Conservation (phyloP, 2,329 filamentous ascomycete genomes). For the Ceratocystis cubensis region DNA sequence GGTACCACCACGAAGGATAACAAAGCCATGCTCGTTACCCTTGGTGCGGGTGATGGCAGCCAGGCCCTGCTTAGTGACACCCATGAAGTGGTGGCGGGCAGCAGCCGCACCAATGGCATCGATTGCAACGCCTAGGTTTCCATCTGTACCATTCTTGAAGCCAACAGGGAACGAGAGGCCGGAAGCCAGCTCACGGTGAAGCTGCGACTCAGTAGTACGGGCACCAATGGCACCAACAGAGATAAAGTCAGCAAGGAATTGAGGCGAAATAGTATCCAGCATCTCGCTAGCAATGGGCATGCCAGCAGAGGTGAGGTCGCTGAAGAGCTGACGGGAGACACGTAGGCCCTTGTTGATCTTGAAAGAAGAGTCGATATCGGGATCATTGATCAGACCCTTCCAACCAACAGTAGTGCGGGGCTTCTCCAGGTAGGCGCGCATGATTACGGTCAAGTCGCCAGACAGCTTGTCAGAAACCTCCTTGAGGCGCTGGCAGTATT, state of each 20-base stretch:
- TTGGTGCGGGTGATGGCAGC: slow-evolving; percentile 87
- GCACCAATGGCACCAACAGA: slow-evolving; percentile 92
- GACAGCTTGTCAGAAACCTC: slow-evolving; percentile 65
- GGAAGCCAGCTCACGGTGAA: slow-evolving; percentile 89
- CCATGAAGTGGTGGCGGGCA: slow-evolving; percentile 91
- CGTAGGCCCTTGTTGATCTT: slow-evolving; percentile 98
- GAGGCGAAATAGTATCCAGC: slow-evolving; percentile 96
- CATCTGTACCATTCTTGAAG: slow-evolving; percentile 99
- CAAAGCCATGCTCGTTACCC: slow-evolving; percentile 94
- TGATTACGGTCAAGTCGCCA: slow-evolving; percentile 78
- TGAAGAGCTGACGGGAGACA: slow-evolving; percentile 84
- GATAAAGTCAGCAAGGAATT: slow-evolving; percentile 93
- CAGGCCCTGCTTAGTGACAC: slow-evolving; percentile 93
- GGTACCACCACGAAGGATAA: slow-evolving; percentile 84
- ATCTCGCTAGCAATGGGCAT: slow-evolving; percentile 97
- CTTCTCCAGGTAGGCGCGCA: slow-evolving; percentile 99
- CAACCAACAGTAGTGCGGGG: slow-evolving; percentile 95
- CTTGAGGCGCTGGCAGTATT: slow-evolving; percentile 75
- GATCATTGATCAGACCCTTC: slow-evolving; percentile 99
- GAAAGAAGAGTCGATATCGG: slow-evolving; percentile 92
- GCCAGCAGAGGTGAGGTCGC: slow-evolving; percentile 71
- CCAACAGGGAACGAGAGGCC: slow-evolving; percentile 95
- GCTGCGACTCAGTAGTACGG: slow-evolving; percentile 88
- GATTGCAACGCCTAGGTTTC: slow-evolving; percentile 78
- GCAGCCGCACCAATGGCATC: slow-evolving; percentile 85